Base-by-base conservation (phyloP, 2,329 filamentous ascomycete genomes). In the Dryadomyces sulphureus region DNA sequence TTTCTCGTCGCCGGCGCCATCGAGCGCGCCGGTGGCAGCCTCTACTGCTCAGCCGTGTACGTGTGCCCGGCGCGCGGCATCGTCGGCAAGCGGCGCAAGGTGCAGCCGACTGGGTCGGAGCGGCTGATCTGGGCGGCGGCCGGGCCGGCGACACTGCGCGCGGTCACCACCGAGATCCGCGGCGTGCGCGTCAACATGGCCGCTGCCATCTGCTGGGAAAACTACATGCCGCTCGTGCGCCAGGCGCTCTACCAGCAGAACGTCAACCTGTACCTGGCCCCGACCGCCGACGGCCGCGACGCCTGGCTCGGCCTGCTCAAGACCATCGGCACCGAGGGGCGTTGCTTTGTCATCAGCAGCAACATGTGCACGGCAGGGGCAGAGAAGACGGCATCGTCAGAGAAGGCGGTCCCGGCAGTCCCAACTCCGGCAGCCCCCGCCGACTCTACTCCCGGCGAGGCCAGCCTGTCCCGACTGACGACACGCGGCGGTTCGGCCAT, bases 181-280 rank as follows among this genome's bases (percentile, higher is more conserved):
- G 87, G 86, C 43, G 75, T 88, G 2, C 79, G 77, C 52, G 65
- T 95, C 49, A 90, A 85, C 47, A 73, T 95, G 49, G 89, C 82
- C 0, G 79, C 84, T 3, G 90, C 88, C 4, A 93, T 96, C 53
- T 94, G 89, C 68, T 95, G 89, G 89, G 89, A 96, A 62, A 94
- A 85, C 61, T 94, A 90, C 65, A 95, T 94, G 88, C 89, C 89
- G 0, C 67, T 95, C 17, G 69, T 95, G 7, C 76, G 90, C 17
- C 84, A 94, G 59, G 73, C 78, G 16, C 69, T 95, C 34, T 96
- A 95, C 61, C 73, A 77, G 2, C 90, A 95, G 62, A 94, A 94
- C 58, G 79, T 95, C 56, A 94, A 94, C 60, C 65, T 95, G 12
- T 95, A 90, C 62, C 75, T 95, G 2, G 88, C 89, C 0, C 90